A percentile compares a stretch with the other conserved stretches of the same genome.
Conservation (phyloP, 371 early-diverging fungal species). For the Mortierella sp. region DNA sequence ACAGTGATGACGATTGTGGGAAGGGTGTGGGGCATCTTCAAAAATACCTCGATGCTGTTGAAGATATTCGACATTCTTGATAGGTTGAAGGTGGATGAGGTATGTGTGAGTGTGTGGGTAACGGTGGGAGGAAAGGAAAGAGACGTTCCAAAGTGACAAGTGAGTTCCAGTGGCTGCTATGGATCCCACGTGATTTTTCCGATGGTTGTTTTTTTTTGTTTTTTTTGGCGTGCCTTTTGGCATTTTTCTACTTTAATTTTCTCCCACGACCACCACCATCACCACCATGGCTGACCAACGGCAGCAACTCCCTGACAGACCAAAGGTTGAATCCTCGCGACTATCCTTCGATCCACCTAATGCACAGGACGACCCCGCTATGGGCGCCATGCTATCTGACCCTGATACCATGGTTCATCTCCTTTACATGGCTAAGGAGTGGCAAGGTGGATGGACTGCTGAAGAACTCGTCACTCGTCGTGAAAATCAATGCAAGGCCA, state of each 20-base stretch:
- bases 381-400: constrained; percentile 56
- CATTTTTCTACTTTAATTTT: background rate
- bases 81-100: background rate
- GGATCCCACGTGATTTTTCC: no score
- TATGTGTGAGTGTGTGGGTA: background rate
- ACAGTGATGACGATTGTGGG: constrained; percentile 34
- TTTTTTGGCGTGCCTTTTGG: background rate
- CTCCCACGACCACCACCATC: background rate
- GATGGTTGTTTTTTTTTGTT: no score
- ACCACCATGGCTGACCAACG: constrained; percentile 9
- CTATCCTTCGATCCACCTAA: constrained; percentile 36
- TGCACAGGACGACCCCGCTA: constrained; percentile 34
- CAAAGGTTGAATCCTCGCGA: constrained; percentile 34
- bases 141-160: background rate
- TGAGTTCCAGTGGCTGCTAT: no score
- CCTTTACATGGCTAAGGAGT: constrained; percentile 49
- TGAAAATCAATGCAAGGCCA: constrained; percentile 28
- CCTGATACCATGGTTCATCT: constrained; percentile 50
- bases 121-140: background rate
- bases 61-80: constrained; percentile 15
- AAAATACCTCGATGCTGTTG: constrained; percentile 25
- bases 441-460: constrained; percentile 53
- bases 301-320: constrained; percentile 4
- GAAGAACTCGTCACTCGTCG: constrained; percentile 39
- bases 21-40: constrained; percentile 36